phyloP scores from a whole-genome alignment of 1,139 yeast species.

The Debaryomyces udenii region DNA sequence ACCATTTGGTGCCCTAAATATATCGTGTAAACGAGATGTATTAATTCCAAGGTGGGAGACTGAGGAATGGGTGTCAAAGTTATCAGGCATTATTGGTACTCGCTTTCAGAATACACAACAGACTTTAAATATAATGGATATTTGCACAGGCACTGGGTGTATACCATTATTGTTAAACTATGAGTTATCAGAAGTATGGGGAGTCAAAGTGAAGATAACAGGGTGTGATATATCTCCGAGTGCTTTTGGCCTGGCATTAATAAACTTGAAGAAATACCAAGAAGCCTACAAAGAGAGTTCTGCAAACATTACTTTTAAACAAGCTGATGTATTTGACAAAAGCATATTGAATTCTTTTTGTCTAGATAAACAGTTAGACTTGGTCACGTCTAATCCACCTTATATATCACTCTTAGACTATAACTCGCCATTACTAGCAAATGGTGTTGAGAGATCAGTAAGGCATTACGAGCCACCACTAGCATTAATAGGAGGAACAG shows the following conservation, averaged over 20 bases:
- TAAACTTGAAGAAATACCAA: constrained; percentile 37
- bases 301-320: not conserved
- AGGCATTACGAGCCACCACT: constrained; percentile 68
- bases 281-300: constrained; percentile 12
- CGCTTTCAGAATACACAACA: not conserved
- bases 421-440: constrained; percentile 26
- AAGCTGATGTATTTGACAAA: constrained; percentile 5
- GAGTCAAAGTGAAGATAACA: constrained; percentile 25
- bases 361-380: constrained; percentile 32
- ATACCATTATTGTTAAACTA: constrained; percentile 58
- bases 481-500: constrained; percentile 77
- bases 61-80: constrained; percentile 76
- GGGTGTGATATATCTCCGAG: constrained; percentile 64
- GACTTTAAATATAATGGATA: constrained; percentile 53
- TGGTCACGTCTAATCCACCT: constrained; percentile 87
- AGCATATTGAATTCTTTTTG: constrained; percentile 10
- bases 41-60: constrained; percentile 95
- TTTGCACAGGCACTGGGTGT: constrained; percentile 93
- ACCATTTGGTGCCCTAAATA: constrained; percentile 76
- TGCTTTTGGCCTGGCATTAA: constrained; percentile 55
- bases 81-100: constrained; percentile 33
- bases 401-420: constrained; percentile 64
- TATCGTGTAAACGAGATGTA: constrained; percentile 65
- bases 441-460: constrained; percentile 62
- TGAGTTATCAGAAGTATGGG: constrained; percentile 25